Conservation (phyloP, 2,329 filamentous ascomycete species). For the Sclerotinia nivalis region DNA sequence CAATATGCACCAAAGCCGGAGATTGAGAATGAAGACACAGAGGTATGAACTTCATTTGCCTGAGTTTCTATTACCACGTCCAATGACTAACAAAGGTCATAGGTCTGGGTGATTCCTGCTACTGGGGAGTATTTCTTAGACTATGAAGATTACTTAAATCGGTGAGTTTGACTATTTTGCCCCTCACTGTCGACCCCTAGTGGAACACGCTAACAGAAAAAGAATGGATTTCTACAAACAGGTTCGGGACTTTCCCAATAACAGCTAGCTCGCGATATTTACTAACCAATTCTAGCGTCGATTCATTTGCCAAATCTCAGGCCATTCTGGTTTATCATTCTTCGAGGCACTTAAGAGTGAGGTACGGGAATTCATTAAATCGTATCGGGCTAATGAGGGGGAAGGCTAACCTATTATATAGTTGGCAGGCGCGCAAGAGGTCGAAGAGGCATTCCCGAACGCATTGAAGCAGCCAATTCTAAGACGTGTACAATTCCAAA, state of each 20-base stretch:
- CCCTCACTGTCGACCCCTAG: not conserved
- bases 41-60: constrained; percentile 58
- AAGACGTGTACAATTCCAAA: constrained; percentile 88
- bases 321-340: constrained; percentile 86
- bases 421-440: constrained; percentile 79
- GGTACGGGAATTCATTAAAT: constrained; percentile 53
- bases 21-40: constrained; percentile 76
- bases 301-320: constrained; percentile 95
- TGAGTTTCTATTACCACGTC: not conserved
- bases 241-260: constrained; percentile 50
- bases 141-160: constrained; percentile 83
- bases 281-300: constrained; percentile 52
- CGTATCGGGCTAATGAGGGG: constrained; percentile 2
- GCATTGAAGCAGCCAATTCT: constrained; percentile 87
- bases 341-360: constrained; percentile 92
- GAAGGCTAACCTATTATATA: constrained; percentile 45
- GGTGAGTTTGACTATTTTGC: constrained; percentile 55
- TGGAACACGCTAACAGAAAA: constrained; percentile 21
- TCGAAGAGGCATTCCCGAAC: constrained; percentile 90
- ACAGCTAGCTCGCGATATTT: not conserved
- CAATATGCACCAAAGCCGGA: constrained; percentile 71
- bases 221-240: constrained; percentile 95
- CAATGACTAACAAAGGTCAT: constrained; percentile 33
- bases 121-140: constrained; percentile 87
- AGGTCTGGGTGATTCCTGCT: constrained; percentile 91